Conservation (phyloP, 2,329 filamentous ascomycete species). For the Cladosporium cucumerinum region DNA sequence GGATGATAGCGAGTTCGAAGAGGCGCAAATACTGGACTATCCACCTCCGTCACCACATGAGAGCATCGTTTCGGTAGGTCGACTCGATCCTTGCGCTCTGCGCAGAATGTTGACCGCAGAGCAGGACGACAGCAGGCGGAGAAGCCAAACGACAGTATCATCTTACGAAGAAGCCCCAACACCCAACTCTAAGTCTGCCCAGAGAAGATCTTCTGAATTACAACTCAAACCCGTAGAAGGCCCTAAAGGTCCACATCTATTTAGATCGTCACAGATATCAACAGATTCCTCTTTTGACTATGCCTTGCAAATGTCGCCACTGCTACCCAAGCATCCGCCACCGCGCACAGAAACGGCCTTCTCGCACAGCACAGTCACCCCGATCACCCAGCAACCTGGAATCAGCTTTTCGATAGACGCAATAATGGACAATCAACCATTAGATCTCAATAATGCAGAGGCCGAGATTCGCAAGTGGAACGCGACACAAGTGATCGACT, state of each 20-base stretch:
- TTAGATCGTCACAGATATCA: slow-evolving; percentile 66
- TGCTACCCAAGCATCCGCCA: slow-evolving; percentile 62
- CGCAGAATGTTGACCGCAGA: slow-evolving; percentile 19
- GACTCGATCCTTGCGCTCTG: background rate
- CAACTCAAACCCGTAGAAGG: slow-evolving; percentile 70
- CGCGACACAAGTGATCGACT: slow-evolving; percentile 74
- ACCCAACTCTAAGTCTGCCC: slow-evolving; percentile 58
- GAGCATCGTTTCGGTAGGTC: slow-evolving; percentile 69
- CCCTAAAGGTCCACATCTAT: slow-evolving; percentile 81
- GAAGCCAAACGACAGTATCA: slow-evolving; percentile 81
- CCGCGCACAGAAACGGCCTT: slow-evolving; percentile 42
- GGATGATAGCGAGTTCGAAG: slow-evolving; percentile 57
- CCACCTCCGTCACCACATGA: slow-evolving; percentile 53
- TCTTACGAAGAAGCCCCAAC: slow-evolving; percentile 82
- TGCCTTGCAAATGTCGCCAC: slow-evolving; percentile 66
- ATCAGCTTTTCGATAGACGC: slow-evolving; percentile 31
- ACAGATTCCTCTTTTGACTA: slow-evolving; percentile 50
- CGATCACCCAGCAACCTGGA: slow-evolving; percentile 19
- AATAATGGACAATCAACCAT: slow-evolving; percentile 18
- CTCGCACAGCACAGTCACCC: slow-evolving; percentile 34
- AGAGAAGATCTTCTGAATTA: slow-evolving; percentile 60
- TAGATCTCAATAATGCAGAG: slow-evolving; percentile 19
- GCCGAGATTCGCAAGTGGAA: slow-evolving; percentile 60
- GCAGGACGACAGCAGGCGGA: slow-evolving; percentile 54
- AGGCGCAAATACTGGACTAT: background rate